Evolutionary conservation across 495 filamentous ascomycete species (phyloP).

Genomic region (Viridothelium virens): DNA sequence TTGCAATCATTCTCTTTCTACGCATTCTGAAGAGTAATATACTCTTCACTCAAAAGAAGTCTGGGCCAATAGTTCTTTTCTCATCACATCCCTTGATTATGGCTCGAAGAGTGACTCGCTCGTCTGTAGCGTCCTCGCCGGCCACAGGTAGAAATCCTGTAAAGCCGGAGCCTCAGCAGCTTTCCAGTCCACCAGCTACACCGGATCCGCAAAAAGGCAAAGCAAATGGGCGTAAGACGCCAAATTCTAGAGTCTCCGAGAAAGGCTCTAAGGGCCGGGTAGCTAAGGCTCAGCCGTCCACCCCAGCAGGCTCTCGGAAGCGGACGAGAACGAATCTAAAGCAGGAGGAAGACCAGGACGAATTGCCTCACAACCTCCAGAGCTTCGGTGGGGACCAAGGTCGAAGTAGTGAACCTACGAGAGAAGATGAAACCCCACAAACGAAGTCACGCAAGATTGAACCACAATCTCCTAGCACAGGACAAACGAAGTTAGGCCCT

Average conservation of each 20-base stretch:
- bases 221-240: not conserved
- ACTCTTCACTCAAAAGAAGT: not conserved
- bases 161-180: constrained; percentile 24
- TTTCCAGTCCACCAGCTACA: constrained; percentile 32
- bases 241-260: not conserved
- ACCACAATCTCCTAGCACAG: not conserved
- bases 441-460: constrained; percentile 16
- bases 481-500: not conserved
- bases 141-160: not conserved
- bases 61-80: not conserved
- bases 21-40: not conserved
- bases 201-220: constrained; percentile 21
- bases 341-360: constrained; percentile 27
- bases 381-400: constrained; percentile 18
- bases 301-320: constrained; percentile 26
- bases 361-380: constrained; percentile 34
- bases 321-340: constrained; percentile 23
- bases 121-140: constrained; percentile 20
- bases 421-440: constrained; percentile 18
- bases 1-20: not conserved
- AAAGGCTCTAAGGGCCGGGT: not conserved
- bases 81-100: constrained; percentile 7
- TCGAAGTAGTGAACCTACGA: not conserved
- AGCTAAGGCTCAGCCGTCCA: constrained; percentile 1
- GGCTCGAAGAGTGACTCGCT: constrained; percentile 23